A percentile compares a stretch with the other conserved stretches of the same genome.
Conservation (phyloP, 345 rosid genomes). For the Combretum micranthum region DNA sequence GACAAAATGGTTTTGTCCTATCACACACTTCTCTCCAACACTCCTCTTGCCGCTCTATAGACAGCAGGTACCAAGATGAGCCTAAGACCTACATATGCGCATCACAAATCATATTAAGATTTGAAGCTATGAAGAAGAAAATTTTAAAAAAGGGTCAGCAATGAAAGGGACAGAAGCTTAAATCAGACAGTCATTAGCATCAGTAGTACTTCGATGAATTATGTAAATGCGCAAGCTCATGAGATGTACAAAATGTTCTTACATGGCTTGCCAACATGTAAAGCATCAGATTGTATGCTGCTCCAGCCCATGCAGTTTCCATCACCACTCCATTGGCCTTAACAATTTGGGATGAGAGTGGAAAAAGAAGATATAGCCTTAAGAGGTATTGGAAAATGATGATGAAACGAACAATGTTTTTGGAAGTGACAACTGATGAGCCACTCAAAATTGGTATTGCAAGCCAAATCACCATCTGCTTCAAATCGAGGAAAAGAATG, state of each 20-base stretch:
- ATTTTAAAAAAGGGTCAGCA: too few species aligned
- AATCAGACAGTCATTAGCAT: too few species aligned
- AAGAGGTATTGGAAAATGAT: constrained; percentile 41
- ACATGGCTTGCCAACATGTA: constrained; percentile 53
- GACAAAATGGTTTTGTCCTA: constrained; percentile 15
- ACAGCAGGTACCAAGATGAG: constrained; percentile 42
- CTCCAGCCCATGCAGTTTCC: constrained; percentile 50
- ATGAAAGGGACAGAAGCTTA: too few species aligned
- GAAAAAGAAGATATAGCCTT: constrained; percentile 45
- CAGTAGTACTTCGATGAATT: too few species aligned
- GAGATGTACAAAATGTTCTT: constrained; percentile 8
- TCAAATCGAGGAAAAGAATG: not conserved
- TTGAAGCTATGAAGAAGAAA: not conserved
- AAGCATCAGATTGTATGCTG: constrained; percentile 44
- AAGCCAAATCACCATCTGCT: constrained; percentile 46
- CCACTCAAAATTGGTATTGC: constrained; percentile 31
- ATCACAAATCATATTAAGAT: not conserved
- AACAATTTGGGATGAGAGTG: constrained; percentile 37
- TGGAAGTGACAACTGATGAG: constrained; percentile 14
- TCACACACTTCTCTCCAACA: constrained; percentile 38
- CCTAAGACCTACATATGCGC: constrained; percentile 27
- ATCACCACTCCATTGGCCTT: constrained; percentile 36
- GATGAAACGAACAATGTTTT: constrained; percentile 24
- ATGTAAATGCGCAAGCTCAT: too few species aligned
- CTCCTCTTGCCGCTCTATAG: constrained; percentile 37